Base-by-base conservation (phyloP, 2,329 filamentous ascomycete genomes). In the Xylariaceae sp. region DNA sequence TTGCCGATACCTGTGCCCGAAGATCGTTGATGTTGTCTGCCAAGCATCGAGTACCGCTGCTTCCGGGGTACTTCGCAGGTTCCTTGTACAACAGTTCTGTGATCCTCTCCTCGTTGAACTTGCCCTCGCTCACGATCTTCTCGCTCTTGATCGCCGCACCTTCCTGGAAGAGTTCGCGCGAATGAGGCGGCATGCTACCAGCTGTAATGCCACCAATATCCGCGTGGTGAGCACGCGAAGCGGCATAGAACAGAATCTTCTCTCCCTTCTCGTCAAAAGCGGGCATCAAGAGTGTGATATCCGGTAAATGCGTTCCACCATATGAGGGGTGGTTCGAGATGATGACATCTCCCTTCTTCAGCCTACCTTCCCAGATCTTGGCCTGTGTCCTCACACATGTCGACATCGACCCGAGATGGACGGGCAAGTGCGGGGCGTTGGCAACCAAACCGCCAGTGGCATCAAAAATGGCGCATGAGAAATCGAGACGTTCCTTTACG, bases 261-360 rank as follows among this genome's bases (percentile, higher is more conserved):
- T 88, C 83, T 2, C 86, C 86, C 44, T 72, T 71, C 13, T 74
- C 71, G 63, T 85, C 85, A 72, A 93, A 93, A 0, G 89, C 88
- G 0, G 89, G 89, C 39, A 89, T 92, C 58, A 91, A 82, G 30
- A 92, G 86, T 0, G 89, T 94, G 59, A 94, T 90, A 69, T 94
- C 89, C 1, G 89, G 90, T 30, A 94, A 75, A 76, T 94, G 90
- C 0, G 90, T 95, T 47, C 90, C 90, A 39, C 90, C 90, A 68
- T 87, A 92, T 71, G 90, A 90, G 0, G 90, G 90, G 69, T 94
- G 90, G 67, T 94, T 94, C 0, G 88, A 89, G 4, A 93, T 88
- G 48, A 94, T 82, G 0, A 94, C 90, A 71, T 94, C 90, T 37
- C 90, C 90, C 58, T 82, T 86, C 68, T 89, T 88, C 55, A 94